phyloP scores from a whole-genome alignment of 306 rosid genomes.

The Alnus rubra region DNA sequence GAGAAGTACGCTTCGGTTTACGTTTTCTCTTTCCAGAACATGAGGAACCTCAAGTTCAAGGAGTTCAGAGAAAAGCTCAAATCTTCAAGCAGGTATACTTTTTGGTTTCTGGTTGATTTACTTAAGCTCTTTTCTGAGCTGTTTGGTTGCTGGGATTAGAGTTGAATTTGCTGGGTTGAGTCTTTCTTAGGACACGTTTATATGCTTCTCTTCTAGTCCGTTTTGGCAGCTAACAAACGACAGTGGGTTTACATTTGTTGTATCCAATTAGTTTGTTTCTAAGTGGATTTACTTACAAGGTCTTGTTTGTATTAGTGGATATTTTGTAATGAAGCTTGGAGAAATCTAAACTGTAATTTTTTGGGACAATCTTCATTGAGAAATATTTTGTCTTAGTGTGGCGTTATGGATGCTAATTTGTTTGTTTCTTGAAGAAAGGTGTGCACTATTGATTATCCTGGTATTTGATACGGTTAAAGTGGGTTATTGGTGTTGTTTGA shows the following conservation, averaged over 20 bases:
- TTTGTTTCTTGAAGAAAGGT: neutral
- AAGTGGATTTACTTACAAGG: neutral
- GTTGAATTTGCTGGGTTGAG: neutral
- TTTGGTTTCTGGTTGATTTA: neutral
- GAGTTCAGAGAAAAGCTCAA: conserved; percentile 81
- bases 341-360: neutral
- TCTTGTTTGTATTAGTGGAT: neutral
- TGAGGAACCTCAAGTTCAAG: conserved; percentile 90
- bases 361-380: neutral
- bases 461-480: too few species aligned
- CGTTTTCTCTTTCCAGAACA: conserved; percentile 84
- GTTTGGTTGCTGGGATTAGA: neutral
- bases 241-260: neutral
- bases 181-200: neutral
- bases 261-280: neutral
- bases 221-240: neutral
- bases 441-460: too few species aligned
- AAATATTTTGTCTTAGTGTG: neutral
- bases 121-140: neutral
- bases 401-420: neutral
- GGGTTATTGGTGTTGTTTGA: neutral
- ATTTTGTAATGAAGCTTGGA: neutral
- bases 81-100: conserved; percentile 59
- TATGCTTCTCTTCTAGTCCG: neutral
- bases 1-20: conserved; percentile 65